Conservation (phyloP, 2,329 filamentous ascomycete species). For the Neofusicoccum umdonicola region DNA sequence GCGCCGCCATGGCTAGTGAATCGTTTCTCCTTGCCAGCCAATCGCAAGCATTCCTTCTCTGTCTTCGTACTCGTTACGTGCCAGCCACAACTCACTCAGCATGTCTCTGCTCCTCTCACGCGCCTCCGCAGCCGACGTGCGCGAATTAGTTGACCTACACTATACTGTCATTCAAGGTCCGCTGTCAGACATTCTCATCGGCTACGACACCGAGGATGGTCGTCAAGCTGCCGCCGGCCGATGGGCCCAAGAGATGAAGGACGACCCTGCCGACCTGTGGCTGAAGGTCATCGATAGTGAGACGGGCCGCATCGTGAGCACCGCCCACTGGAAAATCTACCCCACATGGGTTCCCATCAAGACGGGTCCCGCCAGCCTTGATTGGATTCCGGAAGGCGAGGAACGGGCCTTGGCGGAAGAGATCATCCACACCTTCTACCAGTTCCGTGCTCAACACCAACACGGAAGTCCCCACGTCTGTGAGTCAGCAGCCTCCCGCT, state of each 20-base stretch:
- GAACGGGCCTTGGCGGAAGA: background rate
- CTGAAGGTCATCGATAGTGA: slow-evolving; percentile 27
- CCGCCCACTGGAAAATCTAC: slow-evolving; percentile 31
- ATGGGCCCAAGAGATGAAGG: slow-evolving; percentile 20
- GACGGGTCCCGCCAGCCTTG: background rate
- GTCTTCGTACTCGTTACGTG: background rate
- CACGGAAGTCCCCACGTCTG: slow-evolving; percentile 3
- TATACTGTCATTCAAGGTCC: slow-evolving; percentile 17
- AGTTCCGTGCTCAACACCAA: slow-evolving; percentile 7
- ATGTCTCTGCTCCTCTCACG: slow-evolving; percentile 8
- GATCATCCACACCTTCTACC: background rate
- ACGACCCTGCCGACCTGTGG: slow-evolving; percentile 28
- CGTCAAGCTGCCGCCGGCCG: slow-evolving; percentile 14
- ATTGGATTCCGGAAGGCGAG: background rate
- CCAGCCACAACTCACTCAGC: background rate
- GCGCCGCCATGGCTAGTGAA: background rate
- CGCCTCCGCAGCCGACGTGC: slow-evolving; percentile 18
- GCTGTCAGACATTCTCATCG: slow-evolving; percentile 17
- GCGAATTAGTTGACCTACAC: slow-evolving; percentile 17
- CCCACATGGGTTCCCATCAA: slow-evolving; percentile 17
- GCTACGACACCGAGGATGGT: background rate
- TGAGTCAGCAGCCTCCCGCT: background rate
- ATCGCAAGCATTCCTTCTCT: background rate
- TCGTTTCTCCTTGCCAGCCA: background rate
- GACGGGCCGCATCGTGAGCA: slow-evolving; percentile 28